Evolutionary conservation across 331 rosid genomes (phyloP), one percentile per base, ranked within the genome.

Genomic region (Malus hybrid): DNA sequence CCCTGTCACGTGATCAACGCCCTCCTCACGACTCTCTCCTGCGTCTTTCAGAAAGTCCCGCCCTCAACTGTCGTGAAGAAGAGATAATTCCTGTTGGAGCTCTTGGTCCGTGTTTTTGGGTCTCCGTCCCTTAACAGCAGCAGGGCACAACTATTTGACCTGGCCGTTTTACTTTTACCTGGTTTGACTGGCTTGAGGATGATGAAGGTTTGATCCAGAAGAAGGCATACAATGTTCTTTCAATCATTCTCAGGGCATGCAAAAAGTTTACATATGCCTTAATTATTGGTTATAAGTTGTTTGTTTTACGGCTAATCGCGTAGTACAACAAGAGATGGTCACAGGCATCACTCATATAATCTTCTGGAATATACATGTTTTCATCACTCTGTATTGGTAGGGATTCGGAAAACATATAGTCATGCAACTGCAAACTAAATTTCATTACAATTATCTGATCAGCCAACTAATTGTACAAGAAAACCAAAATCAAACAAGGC

Each of bases 201-300:
- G 85, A 28, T 46, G 93, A 90, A 65, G 90, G 90, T 81, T 78
- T 87, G 83, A 76, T 91, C 79, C 97, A 93, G 75, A 93, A 93
- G 93, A 93, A 88, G 93, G 97, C 95, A 46, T 93, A 91, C 85
- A 93, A 90, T 87, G 93, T 80, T 65, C 91, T 93, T 60, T 91
- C 97, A 18, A 79, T 87, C 54, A 83, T 90, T 71, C 95, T 91
- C 61, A 87, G 50, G 96, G 98, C 91, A 90, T 78, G 66, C 13
- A 57, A 67, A 61, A 19, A 22, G 61, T 46, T 46, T 12, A 10
- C 14, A 46, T 9, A 9, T 46, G 52, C 52, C 14, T 12, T 46
- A 15, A 46, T 10, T 46, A 10, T 46, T 46, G 15, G 22, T 22
- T 22, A 22, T 22, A 22, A 22, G 22, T 22, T 22, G 22, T 22